phyloP scores from a whole-genome alignment of 1,284 basidiomycete genomes.

The Malassezia yamatoensis region DNA sequence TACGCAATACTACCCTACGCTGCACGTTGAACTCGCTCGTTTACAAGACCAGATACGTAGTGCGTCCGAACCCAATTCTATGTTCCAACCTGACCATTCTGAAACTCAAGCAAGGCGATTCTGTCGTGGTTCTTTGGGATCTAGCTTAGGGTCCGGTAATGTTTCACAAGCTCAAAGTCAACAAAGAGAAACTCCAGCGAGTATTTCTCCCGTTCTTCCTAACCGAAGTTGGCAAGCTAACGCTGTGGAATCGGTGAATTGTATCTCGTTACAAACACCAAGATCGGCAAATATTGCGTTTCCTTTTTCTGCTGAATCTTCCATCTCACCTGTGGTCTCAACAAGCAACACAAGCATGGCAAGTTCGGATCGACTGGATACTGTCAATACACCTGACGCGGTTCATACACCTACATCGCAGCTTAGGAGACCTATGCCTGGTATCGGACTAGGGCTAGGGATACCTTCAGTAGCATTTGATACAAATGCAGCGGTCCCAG shows the following conservation, averaged over 20 bases:
- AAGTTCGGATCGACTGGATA: too few species aligned
- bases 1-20: constrained; percentile 33
- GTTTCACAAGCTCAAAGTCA: too few species aligned
- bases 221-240: background rate
- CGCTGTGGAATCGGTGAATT: background rate
- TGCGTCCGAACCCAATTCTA: background rate
- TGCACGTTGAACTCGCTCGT: constrained; percentile 38
- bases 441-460: background rate
- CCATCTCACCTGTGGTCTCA: too few species aligned
- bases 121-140: too few species aligned
- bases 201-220: background rate
- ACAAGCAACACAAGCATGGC: background rate
- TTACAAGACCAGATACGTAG: constrained; percentile 9
- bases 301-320: background rate
- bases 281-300: background rate
- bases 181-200: background rate
- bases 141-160: too few species aligned
- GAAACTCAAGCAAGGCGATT: too few species aligned
- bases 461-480: background rate
- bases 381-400: too few species aligned
- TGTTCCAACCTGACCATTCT: too few species aligned
- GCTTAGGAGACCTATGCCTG: background rate
- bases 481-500: background rate
- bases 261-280: background rate
- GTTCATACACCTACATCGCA: background rate